Evolutionary conservation across 805 yeast species (phyloP), one percentile per base, ranked within the genome.

Genomic region (Candida xiaguanensis): DNA sequence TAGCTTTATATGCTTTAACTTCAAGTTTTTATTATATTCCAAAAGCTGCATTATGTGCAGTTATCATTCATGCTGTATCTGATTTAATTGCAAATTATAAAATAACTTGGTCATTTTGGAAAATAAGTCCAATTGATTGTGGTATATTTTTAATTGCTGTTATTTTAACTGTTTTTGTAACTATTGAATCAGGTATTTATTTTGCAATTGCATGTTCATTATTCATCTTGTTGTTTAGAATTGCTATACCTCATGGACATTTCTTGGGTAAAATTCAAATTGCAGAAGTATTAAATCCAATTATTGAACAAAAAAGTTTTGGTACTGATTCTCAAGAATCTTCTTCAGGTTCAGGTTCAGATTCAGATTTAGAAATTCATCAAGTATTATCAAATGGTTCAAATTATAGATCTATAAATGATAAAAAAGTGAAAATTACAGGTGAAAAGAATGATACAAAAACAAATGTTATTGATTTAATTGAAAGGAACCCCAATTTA

Each of bases 31-130:
- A 74, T 67, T 90, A 76, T 66, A 90, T 90, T 61, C 96, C 97
- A 36, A 86, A 85, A 51, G 95, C 96, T 7, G 80, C 91, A 2
- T 70, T 90, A 41, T 72, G 82, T 47, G 96, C 96, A 2, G 79
- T 90, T 47, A 90, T 90, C 48, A 90, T 90, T 55, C 96, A 90
- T 61, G 95, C 96, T 20, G 97, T 90, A 14, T 76, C 86, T 38
- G 96, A 89, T 61, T 74, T 90, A 59, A 62, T 88, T 43, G 82
- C 95, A 2, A 72, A 80, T 38, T 85, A 78, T 58, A 73, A 72
- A 49, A 75, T 82, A 18, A 75, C 89, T 8, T 75, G 76, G 75
- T 75, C 70, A 47, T 74, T 85, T 57, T 90, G 86, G 82, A 74
- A 70, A 47, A 75, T 83, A 41, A 65, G 78, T 35, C 96, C 96